These are phyloP conservation scores for Lachancea fermentati DNA, from an alignment of 805 yeast species.

Conservation along the genomic window DNA sequence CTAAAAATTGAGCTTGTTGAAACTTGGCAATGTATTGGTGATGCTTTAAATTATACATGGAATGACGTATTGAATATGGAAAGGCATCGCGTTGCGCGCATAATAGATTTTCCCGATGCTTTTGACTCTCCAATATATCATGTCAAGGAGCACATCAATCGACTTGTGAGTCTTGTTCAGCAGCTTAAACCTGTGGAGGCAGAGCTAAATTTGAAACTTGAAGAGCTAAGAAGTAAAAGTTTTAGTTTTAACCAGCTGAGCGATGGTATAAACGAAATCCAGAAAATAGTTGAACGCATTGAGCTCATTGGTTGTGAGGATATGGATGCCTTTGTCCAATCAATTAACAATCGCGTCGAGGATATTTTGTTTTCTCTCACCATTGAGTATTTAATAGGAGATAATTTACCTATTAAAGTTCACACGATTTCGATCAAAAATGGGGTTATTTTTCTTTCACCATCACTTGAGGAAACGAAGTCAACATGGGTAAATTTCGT, in stretches of 20 bases:
- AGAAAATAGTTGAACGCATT: neutral
- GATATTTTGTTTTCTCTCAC: neutral
- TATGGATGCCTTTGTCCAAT: neutral
- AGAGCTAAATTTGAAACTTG: neutral
- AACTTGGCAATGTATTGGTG: neutral
- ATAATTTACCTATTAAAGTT: neutral
- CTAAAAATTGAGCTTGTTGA: slow-evolving; percentile 33
- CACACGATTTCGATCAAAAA: neutral
- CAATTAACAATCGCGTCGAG: neutral
- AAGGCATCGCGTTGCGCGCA: too few species aligned
- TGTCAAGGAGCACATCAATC: slow-evolving; percentile 33
- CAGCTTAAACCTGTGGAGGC: neutral
- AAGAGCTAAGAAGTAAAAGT: neutral
- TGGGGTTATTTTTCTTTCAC: neutral
- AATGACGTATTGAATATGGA: too few species aligned
- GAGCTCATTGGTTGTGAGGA: neutral
- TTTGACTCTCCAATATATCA: too few species aligned
- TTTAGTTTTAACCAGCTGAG: neutral
- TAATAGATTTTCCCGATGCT: too few species aligned
- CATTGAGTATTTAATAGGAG: neutral
- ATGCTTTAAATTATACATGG: too few species aligned
- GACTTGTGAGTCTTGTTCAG: neutral
- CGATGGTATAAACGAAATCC: neutral
- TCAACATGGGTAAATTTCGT: neutral
- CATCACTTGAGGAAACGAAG: slow-evolving; percentile 1